Percentiles rank a stretch among this genome's conserved stretches.
Evolutionary conservation across 352 stramenopile species (phyloP).

Genomic region (Globisporangium apiculatum): DNA sequence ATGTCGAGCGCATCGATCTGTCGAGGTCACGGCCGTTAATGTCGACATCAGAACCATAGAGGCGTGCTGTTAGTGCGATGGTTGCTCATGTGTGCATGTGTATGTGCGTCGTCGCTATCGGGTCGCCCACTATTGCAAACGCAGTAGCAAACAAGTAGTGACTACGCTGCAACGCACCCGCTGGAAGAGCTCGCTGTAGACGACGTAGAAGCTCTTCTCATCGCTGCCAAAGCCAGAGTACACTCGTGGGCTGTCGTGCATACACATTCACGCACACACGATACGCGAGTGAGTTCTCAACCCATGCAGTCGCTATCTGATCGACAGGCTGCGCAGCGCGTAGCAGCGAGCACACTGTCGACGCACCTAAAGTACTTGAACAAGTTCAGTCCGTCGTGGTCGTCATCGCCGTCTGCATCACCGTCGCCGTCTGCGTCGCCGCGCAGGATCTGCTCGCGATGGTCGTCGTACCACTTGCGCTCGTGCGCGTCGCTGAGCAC

Average conservation of each 20-base stretch:
- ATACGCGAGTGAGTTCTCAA: conserved; percentile 4
- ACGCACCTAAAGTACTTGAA: conserved; percentile 75
- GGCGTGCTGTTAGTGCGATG: conserved; percentile 1
- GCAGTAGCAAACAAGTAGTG: background rate
- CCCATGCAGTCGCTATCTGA: conserved; percentile 1
- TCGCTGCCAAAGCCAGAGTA: conserved; percentile 77
- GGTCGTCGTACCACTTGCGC: conserved; percentile 87
- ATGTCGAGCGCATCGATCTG: conserved; percentile 71
- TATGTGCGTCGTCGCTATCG: no score
- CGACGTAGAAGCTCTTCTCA: conserved; percentile 66
- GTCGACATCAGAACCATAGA: background rate
- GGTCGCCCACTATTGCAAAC: no score
- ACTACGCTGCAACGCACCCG: conserved; percentile 26
- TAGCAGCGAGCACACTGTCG: background rate
- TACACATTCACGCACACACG: background rate
- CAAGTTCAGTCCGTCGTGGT: conserved; percentile 54
- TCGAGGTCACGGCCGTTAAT: no score
- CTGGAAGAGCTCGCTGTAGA: conserved; percentile 66
- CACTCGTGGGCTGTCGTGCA: conserved; percentile 30
- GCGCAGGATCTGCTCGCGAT: conserved; percentile 82
- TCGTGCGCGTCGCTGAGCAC: conserved; percentile 81
- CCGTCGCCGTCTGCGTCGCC: conserved; percentile 36
- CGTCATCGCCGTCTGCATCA: conserved; percentile 20
- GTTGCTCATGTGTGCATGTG: no score
- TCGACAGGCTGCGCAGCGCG: background rate